Conservation (phyloP, 192 early-diverging fungal genomes). For the Gryganskiella cystojenkinii region DNA sequence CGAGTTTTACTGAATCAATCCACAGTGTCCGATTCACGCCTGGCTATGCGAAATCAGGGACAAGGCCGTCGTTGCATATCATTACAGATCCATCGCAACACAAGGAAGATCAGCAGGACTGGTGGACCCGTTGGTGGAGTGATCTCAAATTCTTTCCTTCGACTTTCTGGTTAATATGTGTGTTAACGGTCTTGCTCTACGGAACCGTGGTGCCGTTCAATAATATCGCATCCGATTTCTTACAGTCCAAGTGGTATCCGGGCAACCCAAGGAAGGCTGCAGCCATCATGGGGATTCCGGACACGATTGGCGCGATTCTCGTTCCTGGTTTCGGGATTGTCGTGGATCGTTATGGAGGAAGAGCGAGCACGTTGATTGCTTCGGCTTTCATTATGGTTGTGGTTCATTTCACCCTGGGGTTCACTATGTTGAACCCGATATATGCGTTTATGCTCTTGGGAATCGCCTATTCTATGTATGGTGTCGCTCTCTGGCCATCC, state of each 20-base stretch:
- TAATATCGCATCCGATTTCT: constrained; percentile 71
- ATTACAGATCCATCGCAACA: constrained; percentile 18
- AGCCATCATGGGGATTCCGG: constrained; percentile 74
- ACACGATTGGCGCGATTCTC: constrained; percentile 65
- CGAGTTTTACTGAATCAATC: constrained; percentile 24
- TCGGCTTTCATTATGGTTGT: constrained; percentile 57
- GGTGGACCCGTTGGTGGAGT: constrained; percentile 24
- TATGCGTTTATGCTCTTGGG: constrained; percentile 64
- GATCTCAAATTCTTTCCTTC: constrained; percentile 31
- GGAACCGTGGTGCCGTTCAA: constrained; percentile 72
- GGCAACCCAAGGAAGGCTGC: constrained; percentile 66
- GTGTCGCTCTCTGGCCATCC: constrained; percentile 71
- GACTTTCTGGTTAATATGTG: constrained; percentile 39
- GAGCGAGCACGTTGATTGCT: constrained; percentile 55
- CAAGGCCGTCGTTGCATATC: constrained; percentile 33
- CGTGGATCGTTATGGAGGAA: constrained; percentile 66
- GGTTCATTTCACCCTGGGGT: constrained; percentile 59
- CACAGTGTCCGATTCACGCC: constrained; percentile 21
- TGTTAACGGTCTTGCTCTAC: constrained; percentile 61
- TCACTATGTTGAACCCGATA: constrained; percentile 60
- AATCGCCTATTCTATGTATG: constrained; percentile 66
- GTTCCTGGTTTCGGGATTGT: constrained; percentile 65
- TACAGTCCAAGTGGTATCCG: constrained; percentile 72
- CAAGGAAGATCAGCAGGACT: not conserved
- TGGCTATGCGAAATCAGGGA: constrained; percentile 15